Evolutionary conservation across 805 yeast species (phyloP).

Genomic region (Grigorovia yakushimaensis): DNA sequence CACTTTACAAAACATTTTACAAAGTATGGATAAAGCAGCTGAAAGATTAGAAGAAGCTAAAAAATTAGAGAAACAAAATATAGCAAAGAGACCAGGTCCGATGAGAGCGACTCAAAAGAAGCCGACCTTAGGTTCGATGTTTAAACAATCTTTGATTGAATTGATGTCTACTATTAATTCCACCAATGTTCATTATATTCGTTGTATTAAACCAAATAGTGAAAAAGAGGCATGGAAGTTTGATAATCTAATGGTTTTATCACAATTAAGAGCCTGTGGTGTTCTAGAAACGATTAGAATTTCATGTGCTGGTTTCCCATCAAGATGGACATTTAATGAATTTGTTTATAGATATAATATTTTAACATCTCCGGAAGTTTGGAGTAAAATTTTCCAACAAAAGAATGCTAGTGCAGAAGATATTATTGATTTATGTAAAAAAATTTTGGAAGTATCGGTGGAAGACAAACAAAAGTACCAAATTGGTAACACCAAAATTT

Average conservation of each 20-base stretch:
- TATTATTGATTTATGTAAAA: conserved; percentile 54
- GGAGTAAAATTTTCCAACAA: conserved; percentile 50
- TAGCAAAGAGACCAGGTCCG: conserved; percentile 34
- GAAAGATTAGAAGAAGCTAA: conserved; percentile 34
- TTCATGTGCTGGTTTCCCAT: conserved; percentile 96
- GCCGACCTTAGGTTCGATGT: conserved; percentile 91
- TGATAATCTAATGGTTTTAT: conserved; percentile 88
- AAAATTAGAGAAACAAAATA: conserved; percentile 23
- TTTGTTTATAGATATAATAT: conserved; percentile 85
- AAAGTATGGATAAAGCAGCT: conserved; percentile 51
- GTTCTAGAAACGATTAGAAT: conserved; percentile 92
- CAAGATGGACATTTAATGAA: conserved; percentile 90
- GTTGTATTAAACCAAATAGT: conserved; percentile 96
- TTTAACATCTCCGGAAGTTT: conserved; percentile 59
- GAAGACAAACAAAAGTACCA: conserved; percentile 66
- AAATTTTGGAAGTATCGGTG: conserved; percentile 55
- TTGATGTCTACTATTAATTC: conserved; percentile 88
- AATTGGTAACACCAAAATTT: conserved; percentile 86
- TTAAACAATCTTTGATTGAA: conserved; percentile 84
- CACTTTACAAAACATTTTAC: conserved; percentile 54
- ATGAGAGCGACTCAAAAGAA: conserved; percentile 49
- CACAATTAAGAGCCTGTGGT: conserved; percentile 97
- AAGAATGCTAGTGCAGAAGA: conserved; percentile 41
- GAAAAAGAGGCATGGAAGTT: conserved; percentile 92
- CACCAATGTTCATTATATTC: conserved; percentile 91